phyloP scores from a whole-genome alignment of 2,329 filamentous ascomycete species.

The Calonectria pauciramosa region DNA sequence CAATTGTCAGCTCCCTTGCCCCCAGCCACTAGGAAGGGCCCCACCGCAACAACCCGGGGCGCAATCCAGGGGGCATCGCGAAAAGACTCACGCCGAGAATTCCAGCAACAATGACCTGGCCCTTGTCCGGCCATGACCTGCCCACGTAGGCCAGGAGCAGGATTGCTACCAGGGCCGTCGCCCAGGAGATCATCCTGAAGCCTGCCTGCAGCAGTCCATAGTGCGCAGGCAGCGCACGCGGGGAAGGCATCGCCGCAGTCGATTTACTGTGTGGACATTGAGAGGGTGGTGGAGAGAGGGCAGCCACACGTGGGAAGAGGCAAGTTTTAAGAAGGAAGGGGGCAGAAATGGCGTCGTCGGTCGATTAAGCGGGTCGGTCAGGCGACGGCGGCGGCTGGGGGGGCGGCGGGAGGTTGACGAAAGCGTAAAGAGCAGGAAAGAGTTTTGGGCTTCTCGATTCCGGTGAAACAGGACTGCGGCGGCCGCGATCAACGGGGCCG shows the following conservation, averaged over 20 bases:
- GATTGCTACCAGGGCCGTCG: slow-evolving; percentile 48
- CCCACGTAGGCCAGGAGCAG: slow-evolving; percentile 50
- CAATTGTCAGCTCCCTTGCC: background rate
- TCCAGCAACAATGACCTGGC: slow-evolving; percentile 47
- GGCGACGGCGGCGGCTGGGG: background rate
- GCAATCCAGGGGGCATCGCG: background rate
- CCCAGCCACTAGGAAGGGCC: background rate
- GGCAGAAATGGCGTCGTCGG: background rate
- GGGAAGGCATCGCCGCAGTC: slow-evolving; percentile 36
- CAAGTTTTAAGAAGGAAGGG: background rate
- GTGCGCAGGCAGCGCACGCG: slow-evolving; percentile 26
- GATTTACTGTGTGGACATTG: slow-evolving; percentile 16
- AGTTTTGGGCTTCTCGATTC: background rate
- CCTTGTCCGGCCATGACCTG: slow-evolving; percentile 48
- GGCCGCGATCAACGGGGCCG: slow-evolving; percentile 6
- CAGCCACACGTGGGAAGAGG: background rate
- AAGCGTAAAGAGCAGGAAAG: background rate
- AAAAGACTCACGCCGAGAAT: slow-evolving; percentile 48
- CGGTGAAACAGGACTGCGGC: background rate
- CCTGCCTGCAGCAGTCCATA: slow-evolving; percentile 42
- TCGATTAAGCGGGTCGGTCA: background rate
- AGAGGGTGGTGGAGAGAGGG: background rate
- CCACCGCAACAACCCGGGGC: background rate
- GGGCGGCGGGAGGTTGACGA: background rate
- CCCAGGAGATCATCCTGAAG: slow-evolving; percentile 49